These are phyloP conservation scores for Turnera subulata DNA, from an alignment of 345 rosid species.

Conservation along the genomic window DNA sequence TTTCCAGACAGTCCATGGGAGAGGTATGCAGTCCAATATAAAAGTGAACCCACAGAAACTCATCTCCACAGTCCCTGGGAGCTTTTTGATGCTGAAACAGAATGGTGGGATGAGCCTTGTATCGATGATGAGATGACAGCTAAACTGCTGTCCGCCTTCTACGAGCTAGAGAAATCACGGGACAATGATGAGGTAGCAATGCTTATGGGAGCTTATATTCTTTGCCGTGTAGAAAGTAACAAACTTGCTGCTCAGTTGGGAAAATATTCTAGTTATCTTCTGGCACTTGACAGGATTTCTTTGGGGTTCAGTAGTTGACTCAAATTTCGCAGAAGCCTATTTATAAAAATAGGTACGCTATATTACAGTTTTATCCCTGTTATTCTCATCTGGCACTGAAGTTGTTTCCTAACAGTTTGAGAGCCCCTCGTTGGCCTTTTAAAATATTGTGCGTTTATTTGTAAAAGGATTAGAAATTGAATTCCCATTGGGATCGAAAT, in stretches of 20 bases:
- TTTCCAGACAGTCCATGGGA: conserved; percentile 98
- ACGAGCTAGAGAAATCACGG: conserved; percentile 58
- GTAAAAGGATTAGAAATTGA: neutral
- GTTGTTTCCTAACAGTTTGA: too few species aligned
- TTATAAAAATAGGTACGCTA: too few species aligned
- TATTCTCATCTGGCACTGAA: too few species aligned
- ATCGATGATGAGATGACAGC: conserved; percentile 53
- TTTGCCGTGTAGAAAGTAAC: neutral
- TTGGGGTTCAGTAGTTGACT: too few species aligned
- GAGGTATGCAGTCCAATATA: conserved; percentile 71
- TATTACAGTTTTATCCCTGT: too few species aligned
- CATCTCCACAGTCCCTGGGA: conserved; percentile 99
- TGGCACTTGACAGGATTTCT: too few species aligned
- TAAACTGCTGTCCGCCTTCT: conserved; percentile 51
- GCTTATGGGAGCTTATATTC: neutral
- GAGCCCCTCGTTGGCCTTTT: too few species aligned
- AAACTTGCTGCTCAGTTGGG: neutral
- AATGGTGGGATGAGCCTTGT: conserved; percentile 70
- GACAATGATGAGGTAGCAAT: conserved; percentile 47
- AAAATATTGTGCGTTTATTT: too few species aligned
- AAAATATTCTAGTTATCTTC: neutral
- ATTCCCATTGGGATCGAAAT: neutral
- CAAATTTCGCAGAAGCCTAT: too few species aligned
- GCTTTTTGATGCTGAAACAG: conserved; percentile 71
- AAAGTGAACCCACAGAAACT: conserved; percentile 66